Percentiles rank a stretch among this genome's conserved stretches.
phyloP scores from a whole-genome alignment of 192 early-diverging fungal species.

The Linnemannia zychae region DNA sequence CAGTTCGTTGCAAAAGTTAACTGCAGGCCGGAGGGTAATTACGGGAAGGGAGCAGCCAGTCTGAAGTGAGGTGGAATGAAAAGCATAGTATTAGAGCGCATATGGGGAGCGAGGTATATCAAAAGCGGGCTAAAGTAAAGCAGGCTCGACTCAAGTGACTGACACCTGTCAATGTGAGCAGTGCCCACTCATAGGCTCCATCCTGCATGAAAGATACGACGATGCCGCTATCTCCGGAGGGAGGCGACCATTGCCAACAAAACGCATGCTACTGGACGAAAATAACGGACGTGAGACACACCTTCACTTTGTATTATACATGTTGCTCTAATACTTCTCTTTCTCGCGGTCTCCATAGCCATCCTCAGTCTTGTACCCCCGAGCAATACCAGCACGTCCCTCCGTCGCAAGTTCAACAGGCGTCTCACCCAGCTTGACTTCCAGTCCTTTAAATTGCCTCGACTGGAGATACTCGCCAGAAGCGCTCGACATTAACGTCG shows the following conservation, averaged over 20 bases:
- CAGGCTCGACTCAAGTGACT: not conserved
- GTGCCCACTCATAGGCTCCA: not conserved
- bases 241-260: not conserved
- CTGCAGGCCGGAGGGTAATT: too few relatives aligned
- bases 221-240: not conserved
- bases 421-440: conserved; percentile 75
- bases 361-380: conserved; percentile 69
- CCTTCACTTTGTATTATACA: not conserved
- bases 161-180: not conserved
- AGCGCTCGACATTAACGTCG: conserved; percentile 69
- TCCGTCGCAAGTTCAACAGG: conserved; percentile 72
- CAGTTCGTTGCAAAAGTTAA: too few relatives aligned
- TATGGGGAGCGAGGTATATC: not conserved
- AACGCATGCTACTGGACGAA: not conserved
- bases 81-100: too few relatives aligned
- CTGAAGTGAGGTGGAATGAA: not conserved
- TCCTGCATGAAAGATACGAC: not conserved
- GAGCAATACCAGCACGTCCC: conserved; percentile 91
- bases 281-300: not conserved
- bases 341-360: conserved; percentile 46
- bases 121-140: not conserved
- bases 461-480: conserved; percentile 80
- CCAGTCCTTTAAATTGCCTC: conserved; percentile 87
- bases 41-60: too few relatives aligned
- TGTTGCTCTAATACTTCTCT: conserved; percentile 31